phyloP scores from a whole-genome alignment of 2,329 filamentous ascomycete species.

The Cercospora berteroae region DNA sequence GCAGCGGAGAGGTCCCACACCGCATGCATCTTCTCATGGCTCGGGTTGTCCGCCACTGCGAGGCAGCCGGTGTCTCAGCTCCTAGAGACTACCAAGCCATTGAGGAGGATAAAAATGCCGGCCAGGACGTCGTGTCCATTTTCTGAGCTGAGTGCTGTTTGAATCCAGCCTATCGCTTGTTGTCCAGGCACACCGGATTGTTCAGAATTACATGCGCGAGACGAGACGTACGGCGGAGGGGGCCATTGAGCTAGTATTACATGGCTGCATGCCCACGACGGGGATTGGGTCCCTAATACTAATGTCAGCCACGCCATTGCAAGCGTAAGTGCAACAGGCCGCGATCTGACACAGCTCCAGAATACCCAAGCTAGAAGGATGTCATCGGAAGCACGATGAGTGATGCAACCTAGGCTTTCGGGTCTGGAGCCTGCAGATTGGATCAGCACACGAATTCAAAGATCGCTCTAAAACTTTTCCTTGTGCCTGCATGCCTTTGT shows the following conservation, averaged over 20 bases:
- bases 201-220: not conserved
- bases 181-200: not conserved
- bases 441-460: not conserved
- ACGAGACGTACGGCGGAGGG: not conserved
- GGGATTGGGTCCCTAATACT: not conserved
- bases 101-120: not conserved
- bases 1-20: not conserved
- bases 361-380: not conserved
- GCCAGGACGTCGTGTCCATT: not conserved
- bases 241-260: not conserved
- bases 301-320: not conserved
- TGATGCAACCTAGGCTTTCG: not conserved
- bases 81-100: not conserved
- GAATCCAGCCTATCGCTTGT: not conserved
- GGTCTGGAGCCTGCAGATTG: not conserved
- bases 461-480: not conserved
- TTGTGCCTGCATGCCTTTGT: not conserved
- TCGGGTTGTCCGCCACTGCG: not conserved
- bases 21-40: not conserved
- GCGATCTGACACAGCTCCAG: not conserved
- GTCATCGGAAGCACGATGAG: not conserved
- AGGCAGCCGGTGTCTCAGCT: not conserved
- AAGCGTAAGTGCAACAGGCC: not conserved
- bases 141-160: not conserved
- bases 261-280: not conserved